phyloP scores from a whole-genome alignment of 805 yeast genomes.

The Kodamaea sagamina region DNA sequence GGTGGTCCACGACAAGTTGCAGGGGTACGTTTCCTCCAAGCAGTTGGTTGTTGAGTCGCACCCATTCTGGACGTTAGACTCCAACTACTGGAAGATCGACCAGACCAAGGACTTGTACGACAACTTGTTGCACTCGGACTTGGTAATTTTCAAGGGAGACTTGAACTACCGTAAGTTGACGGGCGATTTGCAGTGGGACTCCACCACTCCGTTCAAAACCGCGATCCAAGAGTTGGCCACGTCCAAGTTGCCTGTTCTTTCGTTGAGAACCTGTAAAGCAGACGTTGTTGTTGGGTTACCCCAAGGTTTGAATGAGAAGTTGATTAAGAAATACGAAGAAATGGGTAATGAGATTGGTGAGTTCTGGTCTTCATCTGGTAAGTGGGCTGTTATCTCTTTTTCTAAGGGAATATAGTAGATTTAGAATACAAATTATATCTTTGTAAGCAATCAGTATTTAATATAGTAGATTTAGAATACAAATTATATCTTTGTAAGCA shows the following conservation, averaged over 20 bases:
- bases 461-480: no score
- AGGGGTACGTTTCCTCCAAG: constrained; percentile 21
- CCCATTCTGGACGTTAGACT: constrained; percentile 84
- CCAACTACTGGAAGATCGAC: constrained; percentile 73
- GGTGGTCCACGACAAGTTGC: constrained; percentile 24
- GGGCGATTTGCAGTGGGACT: constrained; percentile 87
- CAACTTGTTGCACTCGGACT: constrained; percentile 61
- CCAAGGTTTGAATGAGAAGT: constrained; percentile 68
- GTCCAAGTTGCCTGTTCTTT: constrained; percentile 63
- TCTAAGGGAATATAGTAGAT: neutral
- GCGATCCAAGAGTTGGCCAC: constrained; percentile 72
- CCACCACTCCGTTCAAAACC: constrained; percentile 67
- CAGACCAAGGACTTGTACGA: constrained; percentile 64
- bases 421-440: neutral
- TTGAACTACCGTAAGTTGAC: constrained; percentile 92
- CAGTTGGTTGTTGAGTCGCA: constrained; percentile 44
- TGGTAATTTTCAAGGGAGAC: constrained; percentile 91
- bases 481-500: no score
- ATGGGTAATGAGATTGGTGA: constrained; percentile 64
- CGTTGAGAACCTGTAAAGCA: constrained; percentile 93
- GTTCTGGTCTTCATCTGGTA: constrained; percentile 86
- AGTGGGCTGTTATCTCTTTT: constrained; percentile 86
- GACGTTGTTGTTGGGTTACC: constrained; percentile 89
- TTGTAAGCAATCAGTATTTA: no score
- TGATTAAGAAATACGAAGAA: constrained; percentile 59